These are phyloP conservation scores for Euphorbia pulcherrima DNA, from an alignment of 345 rosid genomes.

Conservation along the genomic window DNA sequence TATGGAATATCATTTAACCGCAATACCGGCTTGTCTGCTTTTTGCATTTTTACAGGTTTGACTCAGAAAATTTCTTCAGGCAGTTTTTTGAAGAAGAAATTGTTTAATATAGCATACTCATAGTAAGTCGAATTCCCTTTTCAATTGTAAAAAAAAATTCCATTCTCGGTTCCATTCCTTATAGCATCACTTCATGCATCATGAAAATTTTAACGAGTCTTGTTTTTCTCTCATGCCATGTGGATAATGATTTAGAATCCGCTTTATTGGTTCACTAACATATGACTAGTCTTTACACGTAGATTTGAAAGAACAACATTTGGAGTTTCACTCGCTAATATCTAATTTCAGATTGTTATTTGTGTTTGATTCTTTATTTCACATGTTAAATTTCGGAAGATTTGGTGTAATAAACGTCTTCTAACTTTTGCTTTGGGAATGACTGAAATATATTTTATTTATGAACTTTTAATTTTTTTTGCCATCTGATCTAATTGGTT, in stretches of 20 bases:
- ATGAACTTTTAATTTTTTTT: not conserved
- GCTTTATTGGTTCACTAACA: too few relatives aligned
- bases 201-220: not conserved
- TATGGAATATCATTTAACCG: not conserved
- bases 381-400: not conserved
- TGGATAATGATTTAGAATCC: not conserved
- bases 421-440: not conserved
- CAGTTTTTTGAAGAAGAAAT: slow-evolving; percentile 46
- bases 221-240: not conserved
- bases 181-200: slow-evolving; percentile 4
- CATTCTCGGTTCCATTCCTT: too few relatives aligned
- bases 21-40: slow-evolving; percentile 15
- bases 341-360: not conserved
- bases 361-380: not conserved
- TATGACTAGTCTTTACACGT: not conserved
- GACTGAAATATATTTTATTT: not conserved
- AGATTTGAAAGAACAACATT: not conserved
- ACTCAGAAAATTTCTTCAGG: slow-evolving; percentile 76
- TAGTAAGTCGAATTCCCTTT: slow-evolving; percentile 45
- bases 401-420: not conserved
- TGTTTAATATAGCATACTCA: slow-evolving; percentile 70
- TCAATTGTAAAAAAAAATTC: too few relatives aligned
- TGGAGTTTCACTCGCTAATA: not conserved
- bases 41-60: slow-evolving; percentile 51
- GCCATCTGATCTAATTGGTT: too few relatives aligned